phyloP scores from a whole-genome alignment of 1,284 basidiomycete species.

The Ganoderma lucidum region DNA sequence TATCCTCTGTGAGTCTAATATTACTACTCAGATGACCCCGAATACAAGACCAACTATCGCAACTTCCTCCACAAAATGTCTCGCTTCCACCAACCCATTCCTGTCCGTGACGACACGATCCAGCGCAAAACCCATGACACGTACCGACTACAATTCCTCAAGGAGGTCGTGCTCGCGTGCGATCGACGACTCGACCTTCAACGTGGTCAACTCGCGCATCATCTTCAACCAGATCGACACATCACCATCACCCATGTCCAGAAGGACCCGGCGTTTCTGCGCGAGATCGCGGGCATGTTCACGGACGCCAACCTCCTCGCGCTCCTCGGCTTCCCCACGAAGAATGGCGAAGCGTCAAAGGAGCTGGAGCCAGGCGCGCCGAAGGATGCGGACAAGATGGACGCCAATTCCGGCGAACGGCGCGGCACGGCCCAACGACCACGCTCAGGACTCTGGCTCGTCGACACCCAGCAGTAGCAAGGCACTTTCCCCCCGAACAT shows the following conservation, averaged over 20 bases:
- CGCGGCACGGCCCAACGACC: constrained; percentile 36
- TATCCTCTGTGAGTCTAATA: constrained; percentile 22
- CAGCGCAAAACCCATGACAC: constrained; percentile 95
- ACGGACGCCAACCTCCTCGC: constrained; percentile 69
- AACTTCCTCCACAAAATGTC: constrained; percentile 87
- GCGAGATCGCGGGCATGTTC: constrained; percentile 83
- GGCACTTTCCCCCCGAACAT: constrained; percentile 53
- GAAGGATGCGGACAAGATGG: constrained; percentile 42
- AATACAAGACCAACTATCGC: constrained; percentile 97
- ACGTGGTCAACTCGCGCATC: constrained; percentile 95
- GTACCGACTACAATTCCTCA: constrained; percentile 95
- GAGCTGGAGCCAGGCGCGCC: constrained; percentile 33
- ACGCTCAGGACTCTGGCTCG: constrained; percentile 29
- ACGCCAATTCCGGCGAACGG: constrained; percentile 45
- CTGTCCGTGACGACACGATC: constrained; percentile 76
- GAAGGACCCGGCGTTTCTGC: constrained; percentile 78
- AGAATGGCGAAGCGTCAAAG: constrained; percentile 36
- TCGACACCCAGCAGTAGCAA: constrained; percentile 21
- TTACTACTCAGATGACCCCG: constrained; percentile 84
- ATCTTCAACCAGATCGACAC: constrained; percentile 99
- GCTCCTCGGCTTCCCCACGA: constrained; percentile 42
- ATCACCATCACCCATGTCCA: constrained; percentile 81
- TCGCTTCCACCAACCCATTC: constrained; percentile 88
- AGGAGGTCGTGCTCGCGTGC: constrained; percentile 96
- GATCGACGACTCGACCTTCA: constrained; percentile 96